Base-by-base conservation (phyloP, 2,329 filamentous ascomycete genomes). In the Fusarium nanum region DNA sequence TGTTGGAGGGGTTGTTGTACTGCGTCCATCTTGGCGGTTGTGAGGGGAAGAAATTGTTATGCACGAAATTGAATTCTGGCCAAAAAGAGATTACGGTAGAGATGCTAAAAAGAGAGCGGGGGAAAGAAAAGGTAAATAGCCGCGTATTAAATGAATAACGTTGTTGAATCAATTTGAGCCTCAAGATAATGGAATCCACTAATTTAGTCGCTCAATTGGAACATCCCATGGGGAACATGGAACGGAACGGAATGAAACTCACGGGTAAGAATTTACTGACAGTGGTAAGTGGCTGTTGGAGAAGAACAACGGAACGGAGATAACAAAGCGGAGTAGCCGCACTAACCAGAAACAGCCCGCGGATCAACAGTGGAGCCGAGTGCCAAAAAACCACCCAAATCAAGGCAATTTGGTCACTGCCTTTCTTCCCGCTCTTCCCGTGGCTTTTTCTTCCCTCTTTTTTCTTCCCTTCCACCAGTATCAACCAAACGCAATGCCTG, bases 321-420 rank as follows among this genome's bases (percentile, higher is more conserved):
- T 22, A 32, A 23, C 8, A 16, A 18, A 10, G 28, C 34, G 28
- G 20, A 23, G 28, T 41, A 46, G 28, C 27, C 13, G 27, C 53
- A 18, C 62, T 65, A 59, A 41, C 62, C 45, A 9, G 3, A 28
- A 37, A 22, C 14, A 20, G 34, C 34, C 40, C 60, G 60, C 62
- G 27, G 60, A 65, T 66, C 62, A 60, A 65, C 32, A 64, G 61
- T 66, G 61, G 61, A 46, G 12, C 54, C 60, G 47, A 48, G 20
- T 60, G 37, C 12, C 22, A n/a, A 28, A 22, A 32, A 37, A 37
- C 34, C 16, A 48, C n/a, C 5, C 27, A 32, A 25, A 23, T 32
- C 16, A 50, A 22, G 14, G 22, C 18, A 25, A 22, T 44, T 50
- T 18, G 40, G 32, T 18, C 32, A 18, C 34, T 37, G 34, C 1